Percentiles rank a stretch among this genome's conserved stretches.
These are phyloP conservation scores for Phytopythium litorale DNA, from an alignment of 352 stramenopile species.

Conservation along the genomic window DNA sequence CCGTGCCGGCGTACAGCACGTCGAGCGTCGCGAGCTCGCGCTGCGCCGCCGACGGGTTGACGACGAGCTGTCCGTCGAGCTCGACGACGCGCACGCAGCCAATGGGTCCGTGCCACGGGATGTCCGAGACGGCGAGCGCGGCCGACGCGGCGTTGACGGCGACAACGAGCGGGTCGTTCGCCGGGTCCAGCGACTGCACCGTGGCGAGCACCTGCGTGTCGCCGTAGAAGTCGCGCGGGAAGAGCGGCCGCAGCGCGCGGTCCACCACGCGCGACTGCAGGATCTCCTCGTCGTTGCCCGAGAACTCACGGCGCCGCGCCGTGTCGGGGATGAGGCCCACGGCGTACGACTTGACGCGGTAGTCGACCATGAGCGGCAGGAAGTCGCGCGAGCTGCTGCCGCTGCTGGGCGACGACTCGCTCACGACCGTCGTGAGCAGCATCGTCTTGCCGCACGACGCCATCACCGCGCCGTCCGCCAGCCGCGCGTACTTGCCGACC, in stretches of 20 bases:
- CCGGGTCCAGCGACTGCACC: constrained; percentile 82
- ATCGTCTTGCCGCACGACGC: constrained; percentile 78
- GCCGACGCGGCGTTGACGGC: constrained; percentile 88
- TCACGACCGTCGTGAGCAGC: constrained; percentile 86
- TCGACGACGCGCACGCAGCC: constrained; percentile 88
- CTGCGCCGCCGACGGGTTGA: constrained; percentile 87
- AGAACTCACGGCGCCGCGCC: constrained; percentile 84
- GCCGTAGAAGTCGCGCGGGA: constrained; percentile 92
- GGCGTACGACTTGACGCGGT: constrained; percentile 88
- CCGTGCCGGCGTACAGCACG: constrained; percentile 83
- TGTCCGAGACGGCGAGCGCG: constrained; percentile 79
- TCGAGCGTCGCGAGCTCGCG: constrained; percentile 70
- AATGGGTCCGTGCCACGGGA: constrained; percentile 89
- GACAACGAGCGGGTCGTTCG: constrained; percentile 86
- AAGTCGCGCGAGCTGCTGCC: constrained; percentile 46
- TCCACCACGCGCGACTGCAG: constrained; percentile 96
- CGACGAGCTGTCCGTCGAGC: constrained; percentile 83
- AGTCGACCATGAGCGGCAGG: constrained; percentile 92
- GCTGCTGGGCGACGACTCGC: constrained; percentile 18
- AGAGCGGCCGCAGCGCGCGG: constrained; percentile 93
- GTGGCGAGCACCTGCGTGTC: constrained; percentile 95
- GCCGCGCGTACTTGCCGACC: constrained; percentile 75
- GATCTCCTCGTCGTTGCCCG: constrained; percentile 93
- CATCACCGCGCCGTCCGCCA: constrained; percentile 86
- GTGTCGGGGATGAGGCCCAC: constrained; percentile 87